Base-by-base conservation (phyloP, 208 protist species). In the Porcisia deanei region DNA sequence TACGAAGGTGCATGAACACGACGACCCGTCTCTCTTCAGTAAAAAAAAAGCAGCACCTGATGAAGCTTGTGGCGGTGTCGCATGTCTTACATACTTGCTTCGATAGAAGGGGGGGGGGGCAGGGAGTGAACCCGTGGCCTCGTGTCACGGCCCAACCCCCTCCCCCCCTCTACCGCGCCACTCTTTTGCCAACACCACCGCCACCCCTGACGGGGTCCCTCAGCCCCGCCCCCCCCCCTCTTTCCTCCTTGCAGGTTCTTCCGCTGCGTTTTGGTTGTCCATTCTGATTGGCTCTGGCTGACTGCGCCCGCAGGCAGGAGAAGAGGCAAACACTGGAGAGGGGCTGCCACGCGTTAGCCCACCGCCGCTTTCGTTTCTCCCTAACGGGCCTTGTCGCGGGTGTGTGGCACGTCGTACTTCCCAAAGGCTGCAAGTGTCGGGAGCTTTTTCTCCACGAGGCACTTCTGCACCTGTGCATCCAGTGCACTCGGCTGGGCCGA, bases 381-480 rank as follows among this genome's bases (percentile, higher is more conserved):
- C 25, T 63, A 25, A 34, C 12, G 39, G 12, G 58, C 6, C 14
- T 25, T 25, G 39, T 3, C 39, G 34, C 7, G 58, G 1, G 1
- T 18, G 16, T 14, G 22, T 72, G 49, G 12, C 34, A 16, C 39
- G 37, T 61, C 41, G 41, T 55, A 22, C 71, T 45, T 22, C 8
- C 59, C 45, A 65, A 77, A 77, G 12, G 39, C 71, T n/a, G 41
- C 25, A 1, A 75, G 76, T 25, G 77, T 59, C 30, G 65, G 76
- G 0, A 84, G 54, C 2, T 64, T 60, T n/a, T 87, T 87, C 59
- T 57, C 20, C 8, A 16, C 30, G 18, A 89, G 65, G 20, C 64
- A 52, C 9, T 49, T 52, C 71, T 43, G 54, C 47, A 90, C 74
- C 43, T 81, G 41, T 34, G 71, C 74, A 45, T 90, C 86, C 16